phyloP scores from a whole-genome alignment of 2,329 filamentous ascomycete species.

The Geosmithia flava region DNA sequence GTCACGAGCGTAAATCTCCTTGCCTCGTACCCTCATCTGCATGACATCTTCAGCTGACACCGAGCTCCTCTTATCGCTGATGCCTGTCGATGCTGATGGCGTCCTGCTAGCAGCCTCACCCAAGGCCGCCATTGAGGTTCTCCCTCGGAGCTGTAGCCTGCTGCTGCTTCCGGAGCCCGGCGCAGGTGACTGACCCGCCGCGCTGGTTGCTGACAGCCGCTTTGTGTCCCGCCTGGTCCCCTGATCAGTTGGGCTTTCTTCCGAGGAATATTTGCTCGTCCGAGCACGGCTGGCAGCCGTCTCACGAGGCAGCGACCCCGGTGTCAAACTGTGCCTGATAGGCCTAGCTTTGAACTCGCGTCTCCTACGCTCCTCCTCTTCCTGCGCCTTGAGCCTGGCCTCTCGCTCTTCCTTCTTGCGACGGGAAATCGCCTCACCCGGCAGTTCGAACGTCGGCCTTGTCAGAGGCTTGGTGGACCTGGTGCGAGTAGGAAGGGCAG shows the following conservation, averaged over 20 bases:
- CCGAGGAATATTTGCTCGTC: conserved; percentile 22
- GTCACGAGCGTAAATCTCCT: conserved; percentile 41
- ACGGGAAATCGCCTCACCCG: conserved; percentile 47
- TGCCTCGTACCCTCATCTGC: conserved; percentile 38
- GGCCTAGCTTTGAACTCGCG: conserved; percentile 54
- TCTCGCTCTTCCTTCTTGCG: conserved; percentile 44
- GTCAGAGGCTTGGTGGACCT: conserved; percentile 42
- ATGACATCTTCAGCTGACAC: conserved; percentile 37
- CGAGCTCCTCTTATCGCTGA: conserved; percentile 30
- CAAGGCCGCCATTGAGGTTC: conserved; percentile 10
- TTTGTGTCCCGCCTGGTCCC: not conserved
- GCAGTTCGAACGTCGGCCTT: conserved; percentile 45
- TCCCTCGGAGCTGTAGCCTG: conserved; percentile 11
- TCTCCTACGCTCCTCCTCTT: conserved; percentile 46
- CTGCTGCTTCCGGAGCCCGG: conserved; percentile 1
- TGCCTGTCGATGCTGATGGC: conserved; percentile 30
- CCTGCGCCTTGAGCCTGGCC: conserved; percentile 39
- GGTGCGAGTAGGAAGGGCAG: conserved; percentile 26
- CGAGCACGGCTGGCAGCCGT: conserved; percentile 45
- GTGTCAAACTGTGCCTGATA: conserved; percentile 29
- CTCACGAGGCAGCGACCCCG: conserved; percentile 35
- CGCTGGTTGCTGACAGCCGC: not conserved
- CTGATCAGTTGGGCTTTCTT: conserved; percentile 12
- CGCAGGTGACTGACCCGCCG: not conserved
- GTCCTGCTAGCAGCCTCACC: conserved; percentile 20